phyloP scores from a whole-genome alignment of 1,284 basidiomycete species.

The Moesziomyces sp. region DNA sequence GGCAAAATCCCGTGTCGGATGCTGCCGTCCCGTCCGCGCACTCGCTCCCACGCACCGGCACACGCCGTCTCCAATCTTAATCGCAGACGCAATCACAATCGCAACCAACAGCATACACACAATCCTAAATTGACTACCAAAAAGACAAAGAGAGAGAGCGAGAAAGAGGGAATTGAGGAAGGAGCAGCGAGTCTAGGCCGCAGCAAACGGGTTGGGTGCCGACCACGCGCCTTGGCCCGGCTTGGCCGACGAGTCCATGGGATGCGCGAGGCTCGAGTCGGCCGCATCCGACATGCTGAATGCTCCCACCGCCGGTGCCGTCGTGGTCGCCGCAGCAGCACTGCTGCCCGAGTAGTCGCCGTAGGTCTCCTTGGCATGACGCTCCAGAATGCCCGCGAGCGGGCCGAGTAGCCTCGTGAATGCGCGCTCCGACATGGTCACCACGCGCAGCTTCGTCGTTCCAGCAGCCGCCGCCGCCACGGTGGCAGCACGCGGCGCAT shows the following conservation, averaged over 20 bases:
- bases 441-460: conserved; percentile 72
- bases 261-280: conserved; percentile 16
- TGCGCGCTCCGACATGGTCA: conserved; percentile 89
- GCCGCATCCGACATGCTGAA: too few relatives aligned
- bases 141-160: not conserved
- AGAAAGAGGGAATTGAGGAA: not conserved
- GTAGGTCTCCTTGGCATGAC: conserved; percentile 73
- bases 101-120: too few relatives aligned
- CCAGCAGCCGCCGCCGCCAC: conserved; percentile 78
- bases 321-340: too few relatives aligned
- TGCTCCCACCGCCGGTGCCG: not conserved
- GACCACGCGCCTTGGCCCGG: conserved; percentile 46
- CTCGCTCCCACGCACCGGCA: too few relatives aligned
- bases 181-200: conserved; percentile 5
- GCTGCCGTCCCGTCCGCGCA: too few relatives aligned
- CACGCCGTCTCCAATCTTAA: too few relatives aligned
- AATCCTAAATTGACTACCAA: not conserved
- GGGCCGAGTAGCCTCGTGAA: conserved; percentile 95
- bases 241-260: conserved; percentile 40
- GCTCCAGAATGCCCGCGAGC: conserved; percentile 85
- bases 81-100: too few relatives aligned
- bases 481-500: conserved; percentile 89
- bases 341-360: conserved; percentile 24
- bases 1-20: too few relatives aligned
- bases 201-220: conserved; percentile 42